Conservation (phyloP, 73 alveolate genomes). For the Paramecium pentaurelia region DNA sequence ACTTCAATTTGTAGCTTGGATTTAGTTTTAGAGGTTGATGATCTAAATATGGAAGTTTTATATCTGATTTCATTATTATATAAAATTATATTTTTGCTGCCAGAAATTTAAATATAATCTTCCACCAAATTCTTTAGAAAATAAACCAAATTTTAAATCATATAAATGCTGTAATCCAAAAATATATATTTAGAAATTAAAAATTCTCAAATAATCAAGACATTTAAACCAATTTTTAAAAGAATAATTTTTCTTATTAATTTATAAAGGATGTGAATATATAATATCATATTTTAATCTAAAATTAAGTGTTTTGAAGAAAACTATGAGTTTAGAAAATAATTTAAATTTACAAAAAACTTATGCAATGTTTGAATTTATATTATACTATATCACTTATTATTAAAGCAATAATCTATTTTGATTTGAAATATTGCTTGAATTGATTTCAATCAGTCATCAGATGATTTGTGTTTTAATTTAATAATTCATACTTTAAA, state of each 20-base stretch:
- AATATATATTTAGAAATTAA: background rate
- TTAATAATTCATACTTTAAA: background rate
- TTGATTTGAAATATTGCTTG: too few species aligned
- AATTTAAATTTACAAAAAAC: background rate
- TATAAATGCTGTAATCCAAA: background rate
- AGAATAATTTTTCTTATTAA: background rate
- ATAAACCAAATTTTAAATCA: background rate
- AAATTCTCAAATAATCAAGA: background rate
- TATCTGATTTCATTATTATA: background rate
- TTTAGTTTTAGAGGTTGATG: background rate
- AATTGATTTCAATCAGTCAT: too few species aligned
- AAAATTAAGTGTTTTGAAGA: background rate
- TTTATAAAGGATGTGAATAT: too few species aligned
- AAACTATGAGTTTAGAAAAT: background rate
- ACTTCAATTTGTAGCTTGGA: background rate
- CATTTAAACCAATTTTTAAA: too few species aligned
- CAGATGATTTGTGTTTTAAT: background rate
- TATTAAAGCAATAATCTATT: too few species aligned
- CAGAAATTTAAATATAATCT: too few species aligned
- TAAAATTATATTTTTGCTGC: background rate
- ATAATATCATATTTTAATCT: too few species aligned
- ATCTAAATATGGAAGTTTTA: background rate
- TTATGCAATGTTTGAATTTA: background rate
- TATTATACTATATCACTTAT: too few species aligned
- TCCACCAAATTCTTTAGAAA: background rate